Base-by-base conservation (phyloP, 441 rosid genomes). In the Aquilaria agallochum region DNA sequence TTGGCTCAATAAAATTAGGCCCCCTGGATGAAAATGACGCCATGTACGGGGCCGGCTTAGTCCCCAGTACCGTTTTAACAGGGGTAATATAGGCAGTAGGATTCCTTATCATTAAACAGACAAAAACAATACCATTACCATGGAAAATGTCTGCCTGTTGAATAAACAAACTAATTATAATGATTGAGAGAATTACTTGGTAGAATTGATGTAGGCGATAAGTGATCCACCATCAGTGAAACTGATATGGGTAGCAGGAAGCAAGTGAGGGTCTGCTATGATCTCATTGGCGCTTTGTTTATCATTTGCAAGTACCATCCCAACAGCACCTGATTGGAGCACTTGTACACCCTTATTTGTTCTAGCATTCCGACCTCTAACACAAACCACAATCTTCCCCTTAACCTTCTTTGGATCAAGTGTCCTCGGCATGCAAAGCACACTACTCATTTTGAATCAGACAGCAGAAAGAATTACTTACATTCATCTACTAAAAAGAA, bases 1-100 rank as follows among this genome's bases (percentile, higher is more conserved):
- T 76, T 4, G 90, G 85, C 44, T 80, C 68, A 4, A 68, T 10
- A 12, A 79, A 52, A 58, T 55, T 86, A 32, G 90, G 92, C 30
- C 87, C 83, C 34, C 83, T 72, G 33, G 83, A 84, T 27, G 89
- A 84, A 72, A 84, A 84, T 14, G 56, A 63, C 4, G 89, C 78
- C 11, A 76, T 76, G 40, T 64, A 68, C 12, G 90, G 71, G 15
- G 69, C 48, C 3, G 79, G 40, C 32, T 72, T 80, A 48, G 59
- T 57, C 50, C 78, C 85, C 9, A 75, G 63, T 27, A 73, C 50
- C 58, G 82, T 81, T 65, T 56, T 68, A 14, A 77, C 75, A 4
- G 58, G 68, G 56, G 76, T 81, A 55, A 88, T 60, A 56, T 61
- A 78, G 13, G 78, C 76, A 6, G 58, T 31, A 5, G 92, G 83